phyloP scores from a whole-genome alignment of 2,329 filamentous ascomycete genomes.

The Aspergillus bombycis region DNA sequence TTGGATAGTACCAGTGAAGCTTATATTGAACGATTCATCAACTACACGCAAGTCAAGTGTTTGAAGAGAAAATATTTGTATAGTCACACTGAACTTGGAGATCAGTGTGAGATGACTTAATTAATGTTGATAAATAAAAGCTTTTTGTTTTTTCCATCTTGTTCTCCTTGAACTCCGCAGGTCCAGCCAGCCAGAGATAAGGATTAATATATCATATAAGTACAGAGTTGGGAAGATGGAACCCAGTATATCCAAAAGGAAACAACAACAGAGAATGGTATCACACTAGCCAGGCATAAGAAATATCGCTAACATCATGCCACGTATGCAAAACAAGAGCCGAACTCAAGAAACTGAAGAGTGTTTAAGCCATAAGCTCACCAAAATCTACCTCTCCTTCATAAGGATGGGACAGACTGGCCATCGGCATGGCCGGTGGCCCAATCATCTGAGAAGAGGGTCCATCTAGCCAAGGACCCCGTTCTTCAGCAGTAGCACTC shows the following conservation, averaged over 20 bases:
- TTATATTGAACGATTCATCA: not conserved
- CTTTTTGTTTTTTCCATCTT: not conserved
- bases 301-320: slow-evolving; percentile 22
- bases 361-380: slow-evolving; percentile 34
- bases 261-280: slow-evolving; percentile 22
- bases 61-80: not conserved
- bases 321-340: slow-evolving; percentile 26
- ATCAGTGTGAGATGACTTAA: not conserved
- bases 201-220: slow-evolving; percentile 1
- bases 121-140: not conserved
- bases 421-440: slow-evolving; percentile 35
- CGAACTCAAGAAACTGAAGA: slow-evolving; percentile 1
- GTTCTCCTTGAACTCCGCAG: slow-evolving; percentile 1
- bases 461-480: slow-evolving; percentile 71
- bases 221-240: slow-evolving; percentile 5
- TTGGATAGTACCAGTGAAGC: not conserved
- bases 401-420: slow-evolving; percentile 30
- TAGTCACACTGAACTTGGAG: not conserved
- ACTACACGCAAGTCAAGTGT: not conserved
- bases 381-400: slow-evolving; percentile 41
- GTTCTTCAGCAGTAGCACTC: slow-evolving; percentile 79
- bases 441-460: slow-evolving; percentile 37
- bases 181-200: slow-evolving; percentile 8
- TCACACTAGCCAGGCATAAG: slow-evolving; percentile 21
- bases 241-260: not conserved